phyloP scores from a whole-genome alignment of 225 moss, liverwort and hornwort species.

The Climacium dendroides region DNA sequence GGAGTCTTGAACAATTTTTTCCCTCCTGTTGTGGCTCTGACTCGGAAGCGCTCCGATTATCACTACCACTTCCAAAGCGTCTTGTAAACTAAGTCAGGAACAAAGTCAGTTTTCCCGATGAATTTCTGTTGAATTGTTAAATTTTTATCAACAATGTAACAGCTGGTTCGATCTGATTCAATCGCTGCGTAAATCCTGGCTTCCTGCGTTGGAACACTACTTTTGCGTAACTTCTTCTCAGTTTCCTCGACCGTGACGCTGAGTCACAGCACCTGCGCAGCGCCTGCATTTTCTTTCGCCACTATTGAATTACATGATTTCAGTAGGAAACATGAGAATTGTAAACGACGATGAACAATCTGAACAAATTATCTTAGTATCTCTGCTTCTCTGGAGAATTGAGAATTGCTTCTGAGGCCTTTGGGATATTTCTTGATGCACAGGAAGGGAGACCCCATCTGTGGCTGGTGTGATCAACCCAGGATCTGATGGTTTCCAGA shows the following conservation, averaged over 20 bases:
- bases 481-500: constrained; percentile 85
- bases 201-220: neutral
- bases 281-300: neutral
- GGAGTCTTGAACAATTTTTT: neutral
- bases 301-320: neutral
- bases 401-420: neutral
- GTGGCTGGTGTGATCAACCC: constrained; percentile 91
- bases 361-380: neutral
- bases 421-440: neutral
- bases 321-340: neutral
- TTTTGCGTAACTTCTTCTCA: neutral
- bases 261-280: neutral
- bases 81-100: neutral
- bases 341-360: neutral
- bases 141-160: neutral
- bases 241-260: neutral
- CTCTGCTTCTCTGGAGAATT: neutral
- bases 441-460: constrained; percentile 67
- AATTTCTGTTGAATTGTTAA: neutral
- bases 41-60: neutral
- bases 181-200: neutral
- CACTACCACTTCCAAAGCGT: neutral
- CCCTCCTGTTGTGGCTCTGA: neutral
- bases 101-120: neutral
- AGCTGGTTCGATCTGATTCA: neutral